Evolutionary conservation across 352 stramenopile genomes (phyloP).

Genomic region (Blastocystis sp.): DNA sequence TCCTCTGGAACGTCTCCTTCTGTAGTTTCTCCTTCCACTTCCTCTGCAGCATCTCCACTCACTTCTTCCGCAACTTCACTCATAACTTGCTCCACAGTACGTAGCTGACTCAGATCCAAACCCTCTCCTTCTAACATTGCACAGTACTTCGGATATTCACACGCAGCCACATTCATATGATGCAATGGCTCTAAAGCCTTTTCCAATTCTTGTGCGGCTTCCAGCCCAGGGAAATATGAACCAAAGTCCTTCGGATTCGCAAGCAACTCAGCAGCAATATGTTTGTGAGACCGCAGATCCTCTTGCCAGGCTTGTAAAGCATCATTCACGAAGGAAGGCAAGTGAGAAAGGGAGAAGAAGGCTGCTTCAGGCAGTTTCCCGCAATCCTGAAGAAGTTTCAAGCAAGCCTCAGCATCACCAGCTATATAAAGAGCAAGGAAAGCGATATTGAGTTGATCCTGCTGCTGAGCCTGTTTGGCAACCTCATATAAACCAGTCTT

Average conservation of each 20-base stretch:
- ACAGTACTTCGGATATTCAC: constrained; percentile 72
- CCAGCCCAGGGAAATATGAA: constrained; percentile 88
- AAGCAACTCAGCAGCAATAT: constrained; percentile 84
- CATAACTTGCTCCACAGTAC: neutral
- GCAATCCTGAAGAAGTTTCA: constrained; percentile 85
- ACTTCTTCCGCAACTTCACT: neutral
- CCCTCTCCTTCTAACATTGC: constrained; percentile 29
- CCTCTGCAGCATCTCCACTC: neutral
- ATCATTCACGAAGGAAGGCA: constrained; percentile 84
- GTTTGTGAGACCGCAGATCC: constrained; percentile 71
- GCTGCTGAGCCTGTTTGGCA: constrained; percentile 76
- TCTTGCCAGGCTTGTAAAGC: constrained; percentile 86
- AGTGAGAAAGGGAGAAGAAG: constrained; percentile 94
- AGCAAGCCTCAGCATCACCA: constrained; percentile 84
- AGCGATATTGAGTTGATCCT: constrained; percentile 71
- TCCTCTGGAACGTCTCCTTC: neutral
- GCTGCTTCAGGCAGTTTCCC: constrained; percentile 90
- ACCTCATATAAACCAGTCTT: constrained; percentile 80
- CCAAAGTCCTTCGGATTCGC: constrained; percentile 81
- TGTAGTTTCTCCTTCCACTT: constrained; percentile 19
- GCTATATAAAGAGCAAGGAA: constrained; percentile 90
- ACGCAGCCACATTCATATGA: constrained; percentile 71
- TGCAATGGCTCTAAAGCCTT: constrained; percentile 77
- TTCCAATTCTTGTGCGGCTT: constrained; percentile 86
- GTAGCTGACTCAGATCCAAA: constrained; percentile 11